Base-by-base conservation (phyloP, 2,329 filamentous ascomycete species). In the Sphaerulina populicola region DNA sequence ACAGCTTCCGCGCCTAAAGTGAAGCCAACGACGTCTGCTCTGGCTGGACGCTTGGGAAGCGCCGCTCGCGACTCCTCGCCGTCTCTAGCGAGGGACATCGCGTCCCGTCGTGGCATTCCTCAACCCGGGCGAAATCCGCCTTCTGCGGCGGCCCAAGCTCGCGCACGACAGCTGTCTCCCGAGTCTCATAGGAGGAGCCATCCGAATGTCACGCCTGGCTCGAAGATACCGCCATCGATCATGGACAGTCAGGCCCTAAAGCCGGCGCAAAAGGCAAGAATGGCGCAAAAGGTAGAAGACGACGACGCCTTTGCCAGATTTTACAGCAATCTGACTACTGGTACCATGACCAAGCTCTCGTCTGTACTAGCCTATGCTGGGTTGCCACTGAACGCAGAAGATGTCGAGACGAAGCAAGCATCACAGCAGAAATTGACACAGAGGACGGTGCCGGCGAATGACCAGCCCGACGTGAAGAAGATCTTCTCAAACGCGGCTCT, bases 311-410 rank as follows among this genome's bases (percentile, higher is more conserved):
- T 96, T 65, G 81, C 87, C 6, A 81, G 83, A 48, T 98, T 97
- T 71, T 98, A 97, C 70, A 90, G 79, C 52, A 89, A 60, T 40
- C 47, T 88, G 1, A 95, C 96, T 63, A 89, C 90, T 49, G 88
- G 80, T 48, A 79, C 96, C 43, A 87, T 97, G 64, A 93, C 88
- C 55, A 86, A 84, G 60, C 80, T 97, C 10, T 94, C 91, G 0
- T 89, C 90, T 0, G 90, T 90, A 1, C 74, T 98, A 29, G 91
- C 90, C 3, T 98, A 96, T 71, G 88, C 93, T 4, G 91, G 91
- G 1, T 78, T 98, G 7, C 93, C 93, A 0, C 75, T 98, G 3
- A 69, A 59, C 7, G 49, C 63, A 49, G 51, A 66, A 61, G 53
- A 67, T 56, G 40, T 64, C 2, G 62, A 58, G 30, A 46, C 60